Base-by-base conservation (phyloP, 192 early-diverging fungal species). In the Coemansia sp. region DNA sequence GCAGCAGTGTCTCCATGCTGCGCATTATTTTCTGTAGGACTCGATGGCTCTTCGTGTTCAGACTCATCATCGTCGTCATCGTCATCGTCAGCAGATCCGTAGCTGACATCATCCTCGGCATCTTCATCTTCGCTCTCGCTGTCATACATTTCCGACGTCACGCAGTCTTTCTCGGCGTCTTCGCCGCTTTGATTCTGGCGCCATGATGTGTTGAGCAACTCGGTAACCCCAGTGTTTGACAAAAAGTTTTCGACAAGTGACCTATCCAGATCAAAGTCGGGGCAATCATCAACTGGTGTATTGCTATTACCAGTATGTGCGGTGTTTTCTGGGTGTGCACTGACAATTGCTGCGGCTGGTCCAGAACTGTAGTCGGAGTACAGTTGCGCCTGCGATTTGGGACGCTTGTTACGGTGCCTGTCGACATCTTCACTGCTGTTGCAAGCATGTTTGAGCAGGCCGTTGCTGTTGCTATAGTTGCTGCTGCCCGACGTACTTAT, bases 221-320 rank as follows among this genome's bases (percentile, higher is more conserved):
- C 50, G 4, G 67, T 47, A 2, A 79, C 65, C 1, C 61, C 53
- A 2, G 64, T 31, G 25, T 70, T 48, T n/a, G 76, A 60, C 35
- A 79, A 51, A 23, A 79, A 64, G 60, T 67, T 51, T 17, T 79
- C 67, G 3, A 79, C 66, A 29, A 79, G 49, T 27, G 60, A 35
- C 38, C 39, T 51, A 50, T 54, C 55, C 31, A 79, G 41, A 11
- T 49, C 25, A 16, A 52, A 59, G 1, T 59, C 51, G 21, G 21
- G 0, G 11, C 59, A 5, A 11, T 55, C 57, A 14, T 16, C 45
- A 6, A 35, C 51, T 31, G 29, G 29, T 7, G 29, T 1, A 31
- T 31, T 31, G 29, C 29, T 31, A 31, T 31, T 31, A 31, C 29
- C 29, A 31, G 29, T 6, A 31, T 31, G 29, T 6, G 4, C 6